Percentiles rank a stretch among this genome's conserved stretches.
These are phyloP conservation scores for Styphnolobium japonicum DNA, from an alignment of 306 rosid genomes.

Conservation along the genomic window DNA sequence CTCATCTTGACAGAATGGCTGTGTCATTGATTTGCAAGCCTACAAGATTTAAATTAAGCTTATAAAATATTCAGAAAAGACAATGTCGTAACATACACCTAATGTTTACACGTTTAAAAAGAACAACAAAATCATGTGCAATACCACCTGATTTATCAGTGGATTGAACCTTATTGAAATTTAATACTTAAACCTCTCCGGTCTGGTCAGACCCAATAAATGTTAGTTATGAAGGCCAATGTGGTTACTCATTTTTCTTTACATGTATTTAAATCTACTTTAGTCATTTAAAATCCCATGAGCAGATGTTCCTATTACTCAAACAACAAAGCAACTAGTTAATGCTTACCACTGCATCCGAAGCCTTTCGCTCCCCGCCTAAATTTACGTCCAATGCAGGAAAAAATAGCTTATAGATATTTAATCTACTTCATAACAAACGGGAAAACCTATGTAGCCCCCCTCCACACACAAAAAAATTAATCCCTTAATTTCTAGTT, in stretches of 20 bases:
- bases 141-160: background rate
- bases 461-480: background rate
- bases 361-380: background rate
- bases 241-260: background rate
- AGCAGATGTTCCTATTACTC: background rate
- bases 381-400: background rate
- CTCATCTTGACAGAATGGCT: constrained; percentile 97
- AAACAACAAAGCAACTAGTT: background rate
- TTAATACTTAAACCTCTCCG: background rate
- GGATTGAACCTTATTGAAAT: background rate
- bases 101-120: background rate
- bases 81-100: background rate
- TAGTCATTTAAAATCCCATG: background rate
- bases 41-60: constrained; percentile 35
- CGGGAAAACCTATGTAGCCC: background rate
- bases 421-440: background rate
- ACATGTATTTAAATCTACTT: background rate
- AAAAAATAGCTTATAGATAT: background rate
- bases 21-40: constrained; percentile 95
- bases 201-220: background rate
- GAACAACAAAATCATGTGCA: background rate
- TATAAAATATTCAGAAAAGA: background rate
- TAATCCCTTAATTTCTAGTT: background rate
- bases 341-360: background rate
- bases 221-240: background rate